Evolutionary conservation across 1,284 basidiomycete genomes (phyloP).

Genomic region (Ganoderma leucocontextum): DNA sequence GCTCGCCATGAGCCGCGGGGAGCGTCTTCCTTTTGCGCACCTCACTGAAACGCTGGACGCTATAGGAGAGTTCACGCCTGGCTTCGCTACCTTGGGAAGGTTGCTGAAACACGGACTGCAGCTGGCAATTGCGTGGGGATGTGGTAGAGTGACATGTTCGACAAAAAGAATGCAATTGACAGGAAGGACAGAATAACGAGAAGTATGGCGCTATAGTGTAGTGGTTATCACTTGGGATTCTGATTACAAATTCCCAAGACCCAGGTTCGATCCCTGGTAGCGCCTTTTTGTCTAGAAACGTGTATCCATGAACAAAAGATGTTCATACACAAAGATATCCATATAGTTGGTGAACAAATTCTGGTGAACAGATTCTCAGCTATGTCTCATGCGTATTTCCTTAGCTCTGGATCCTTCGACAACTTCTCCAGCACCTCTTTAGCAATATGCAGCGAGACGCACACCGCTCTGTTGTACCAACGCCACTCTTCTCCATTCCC

Average conservation of each 20-base stretch:
- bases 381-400: not conserved
- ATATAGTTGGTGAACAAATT: too few relatives aligned
- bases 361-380: not conserved
- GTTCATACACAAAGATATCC: too few relatives aligned
- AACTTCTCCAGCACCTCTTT: conserved; percentile 20
- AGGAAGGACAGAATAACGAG: too few relatives aligned
- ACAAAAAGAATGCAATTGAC: too few relatives aligned
- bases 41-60: conserved; percentile 65
- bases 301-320: too few relatives aligned
- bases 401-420: conserved; percentile 19
- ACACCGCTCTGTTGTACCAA: conserved; percentile 29
- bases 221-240: conserved; percentile 30
- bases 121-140: too few relatives aligned
- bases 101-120: not conserved
- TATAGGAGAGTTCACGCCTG: conserved; percentile 60
- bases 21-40: conserved; percentile 56
- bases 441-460: conserved; percentile 26
- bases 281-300: conserved; percentile 11
- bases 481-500: conserved; percentile 3
- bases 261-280: conserved; percentile 31
- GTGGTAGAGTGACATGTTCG: too few relatives aligned
- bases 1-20: conserved; percentile 56
- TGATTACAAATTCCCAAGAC: conserved; percentile 25
- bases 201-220: conserved; percentile 23
- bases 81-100: conserved; percentile 46